phyloP scores from a whole-genome alignment of 371 early-diverging fungal species.

The Mucor lusitanicus region DNA sequence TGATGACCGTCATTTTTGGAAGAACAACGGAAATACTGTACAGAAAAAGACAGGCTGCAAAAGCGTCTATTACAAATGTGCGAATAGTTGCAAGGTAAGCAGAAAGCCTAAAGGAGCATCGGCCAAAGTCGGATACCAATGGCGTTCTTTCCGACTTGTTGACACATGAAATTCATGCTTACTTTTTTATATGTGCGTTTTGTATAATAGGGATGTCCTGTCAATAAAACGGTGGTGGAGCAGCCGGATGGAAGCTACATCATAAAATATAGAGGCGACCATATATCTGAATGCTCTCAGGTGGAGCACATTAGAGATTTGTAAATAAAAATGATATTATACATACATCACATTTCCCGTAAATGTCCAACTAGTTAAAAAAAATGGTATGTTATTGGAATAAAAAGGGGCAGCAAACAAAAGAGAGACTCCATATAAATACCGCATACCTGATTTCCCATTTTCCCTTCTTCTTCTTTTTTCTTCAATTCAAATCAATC shows the following conservation, averaged over 20 bases:
- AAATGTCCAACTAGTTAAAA: background rate
- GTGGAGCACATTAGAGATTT: slow-evolving; percentile 29
- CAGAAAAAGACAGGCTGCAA: slow-evolving; percentile 29
- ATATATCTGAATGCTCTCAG: slow-evolving; percentile 44
- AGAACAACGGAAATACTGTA: slow-evolving; percentile 26
- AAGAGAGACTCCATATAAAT: background rate
- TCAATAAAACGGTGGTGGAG: slow-evolving; percentile 57
- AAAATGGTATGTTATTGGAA: slow-evolving; percentile 5
- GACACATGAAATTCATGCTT: slow-evolving; percentile 19
- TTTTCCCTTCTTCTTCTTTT: background rate
- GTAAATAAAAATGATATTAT: slow-evolving; percentile 16
- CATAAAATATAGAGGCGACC: slow-evolving; percentile 57
- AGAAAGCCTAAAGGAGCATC: background rate
- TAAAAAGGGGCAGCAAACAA: background rate
- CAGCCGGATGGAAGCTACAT: slow-evolving; percentile 46
- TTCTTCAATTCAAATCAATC: background rate
- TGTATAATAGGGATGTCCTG: slow-evolving; percentile 32
- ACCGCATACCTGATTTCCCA: background rate
- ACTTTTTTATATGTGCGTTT: slow-evolving; percentile 1
- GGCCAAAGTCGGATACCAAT: slow-evolving; percentile 22
- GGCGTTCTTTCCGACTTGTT: slow-evolving; percentile 6
- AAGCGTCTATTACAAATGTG: slow-evolving; percentile 30
- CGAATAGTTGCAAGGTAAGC: slow-evolving; percentile 37
- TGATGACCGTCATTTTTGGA: slow-evolving; percentile 26
- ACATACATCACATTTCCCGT: background rate